Percentiles rank a stretch among this genome's conserved stretches.
These are phyloP conservation scores for Fusarium continuum DNA, from an alignment of 2,329 filamentous ascomycete species.

Conservation along the genomic window DNA sequence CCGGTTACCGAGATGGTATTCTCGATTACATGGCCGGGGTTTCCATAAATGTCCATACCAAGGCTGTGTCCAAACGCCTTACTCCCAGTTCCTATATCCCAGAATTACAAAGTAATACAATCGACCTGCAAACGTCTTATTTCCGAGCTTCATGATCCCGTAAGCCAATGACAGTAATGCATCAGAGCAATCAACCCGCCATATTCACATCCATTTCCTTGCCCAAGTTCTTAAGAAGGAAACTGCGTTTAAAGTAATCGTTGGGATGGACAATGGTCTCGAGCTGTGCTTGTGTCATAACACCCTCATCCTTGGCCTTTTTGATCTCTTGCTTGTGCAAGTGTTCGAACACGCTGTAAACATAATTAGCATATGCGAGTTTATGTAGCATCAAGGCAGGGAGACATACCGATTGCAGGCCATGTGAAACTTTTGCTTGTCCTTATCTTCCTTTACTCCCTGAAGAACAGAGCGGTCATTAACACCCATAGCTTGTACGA, in stretches of 20 bases:
- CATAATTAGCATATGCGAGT: not conserved
- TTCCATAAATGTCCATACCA: not conserved
- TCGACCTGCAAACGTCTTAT: slow-evolving; percentile 4
- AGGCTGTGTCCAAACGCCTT: slow-evolving; percentile 33
- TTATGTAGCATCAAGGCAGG: no score
- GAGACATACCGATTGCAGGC: slow-evolving; percentile 82
- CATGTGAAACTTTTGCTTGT: slow-evolving; percentile 89
- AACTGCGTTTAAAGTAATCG: slow-evolving; percentile 96
- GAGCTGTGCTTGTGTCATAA: slow-evolving; percentile 77
- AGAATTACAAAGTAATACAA: slow-evolving; percentile 17
- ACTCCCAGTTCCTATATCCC: slow-evolving; percentile 27
- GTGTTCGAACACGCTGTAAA: slow-evolving; percentile 81
- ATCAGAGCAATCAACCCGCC: slow-evolving; percentile 54
- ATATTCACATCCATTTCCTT: slow-evolving; percentile 66
- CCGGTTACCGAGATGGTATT: not conserved
- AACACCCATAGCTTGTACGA: slow-evolving; percentile 83
- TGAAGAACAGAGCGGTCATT: slow-evolving; percentile 79
- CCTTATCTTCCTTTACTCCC: slow-evolving; percentile 87
- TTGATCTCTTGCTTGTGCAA: slow-evolving; percentile 82
- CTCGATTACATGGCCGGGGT: not conserved
- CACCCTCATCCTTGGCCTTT: slow-evolving; percentile 76
- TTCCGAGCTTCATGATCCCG: slow-evolving; percentile 35
- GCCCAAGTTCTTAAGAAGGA: slow-evolving; percentile 81
- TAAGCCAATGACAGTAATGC: not conserved
- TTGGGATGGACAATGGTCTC: slow-evolving; percentile 98